Base-by-base conservation (phyloP, 495 filamentous ascomycete genomes). In the Aspergillus olivimuriae region DNA sequence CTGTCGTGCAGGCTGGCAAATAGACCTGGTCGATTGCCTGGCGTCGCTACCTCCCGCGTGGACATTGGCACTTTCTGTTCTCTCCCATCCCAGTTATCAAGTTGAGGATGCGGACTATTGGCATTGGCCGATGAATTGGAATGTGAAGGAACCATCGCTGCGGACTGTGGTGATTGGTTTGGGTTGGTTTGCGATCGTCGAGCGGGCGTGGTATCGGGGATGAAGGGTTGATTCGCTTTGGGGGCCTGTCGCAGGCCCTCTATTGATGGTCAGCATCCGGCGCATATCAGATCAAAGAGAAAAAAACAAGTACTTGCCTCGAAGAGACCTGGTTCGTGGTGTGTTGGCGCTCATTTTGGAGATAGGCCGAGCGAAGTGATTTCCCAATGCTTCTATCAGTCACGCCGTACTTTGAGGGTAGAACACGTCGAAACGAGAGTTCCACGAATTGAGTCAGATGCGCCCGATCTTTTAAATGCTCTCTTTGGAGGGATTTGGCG, bases 171-270 rank as follows among this genome's bases (percentile, higher is more conserved):
- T 6, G 67, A 68, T 39, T 57, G 48, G 36, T 50, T 62, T 22
- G 60, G 47, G 36, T 68, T 52, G n/a, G 50, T 49, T 38, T 61
- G 57, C 37, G 68, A 66, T 9, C 68, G 67, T 34, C 69, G 56
- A 18, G 56, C 58, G 24, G 67, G 66, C 15, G 64, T 50, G 23
- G 69, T 73, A 42, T 69, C 66, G 2, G 69, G 69, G 38, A 69
- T 63, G 39, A 73, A 70, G n/a, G 67, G 67, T 44, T 73, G 67
- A 40, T 73, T 68, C 21, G 58, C 52, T 45, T 68, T 73, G 3
- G 69, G 69, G 9, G 68, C 67, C 51, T 70, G 66, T 47, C 69
- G 69, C 48, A 73, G 43, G 35, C 69, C 69, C 59, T 73, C 69
- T 73, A 15, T n/a, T 34, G 20, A 8, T 6, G 39, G 46, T 59